Conservation (phyloP, 2,329 filamentous ascomycete species). For the Akanthomyces dipterigenus region DNA sequence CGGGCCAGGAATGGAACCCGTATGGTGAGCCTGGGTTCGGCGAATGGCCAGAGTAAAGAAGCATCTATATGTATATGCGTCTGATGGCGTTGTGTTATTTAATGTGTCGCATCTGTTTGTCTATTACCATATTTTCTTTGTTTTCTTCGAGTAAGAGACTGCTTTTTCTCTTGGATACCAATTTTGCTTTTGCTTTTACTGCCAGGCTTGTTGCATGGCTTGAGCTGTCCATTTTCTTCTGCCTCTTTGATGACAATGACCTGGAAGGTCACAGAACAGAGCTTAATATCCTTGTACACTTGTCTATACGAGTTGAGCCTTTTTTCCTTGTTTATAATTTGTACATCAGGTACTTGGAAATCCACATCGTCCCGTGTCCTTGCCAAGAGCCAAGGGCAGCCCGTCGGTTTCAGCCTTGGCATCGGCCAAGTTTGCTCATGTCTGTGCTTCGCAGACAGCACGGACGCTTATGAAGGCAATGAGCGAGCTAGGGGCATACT, state of each 20-base stretch:
- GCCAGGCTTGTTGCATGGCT: background rate
- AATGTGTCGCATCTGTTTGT: background rate
- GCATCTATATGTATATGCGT: background rate
- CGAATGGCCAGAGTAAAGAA: constrained; percentile 16
- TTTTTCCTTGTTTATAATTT: too few species aligned
- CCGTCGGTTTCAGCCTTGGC: too few species aligned
- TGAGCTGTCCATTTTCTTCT: background rate
- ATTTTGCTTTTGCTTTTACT: background rate
- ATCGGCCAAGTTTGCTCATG: too few species aligned
- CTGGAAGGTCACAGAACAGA: background rate
- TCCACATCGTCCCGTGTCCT: too few species aligned
- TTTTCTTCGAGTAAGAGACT: background rate
- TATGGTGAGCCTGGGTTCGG: constrained; percentile 31
- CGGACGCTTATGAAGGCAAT: too few species aligned
- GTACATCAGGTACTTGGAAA: too few species aligned
- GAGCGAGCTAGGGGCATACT: too few species aligned
- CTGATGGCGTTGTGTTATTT: background rate
- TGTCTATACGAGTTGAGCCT: too few species aligned
- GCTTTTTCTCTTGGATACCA: background rate
- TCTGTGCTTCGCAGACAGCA: too few species aligned
- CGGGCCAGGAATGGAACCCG: constrained; percentile 64
- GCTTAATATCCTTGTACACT: too few species aligned
- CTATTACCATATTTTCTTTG: background rate
- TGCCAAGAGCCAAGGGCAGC: too few species aligned
- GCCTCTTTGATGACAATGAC: background rate